phyloP scores from a whole-genome alignment of 768 basidiomycete genomes.

The Leucosporidium creatinivorum region DNA sequence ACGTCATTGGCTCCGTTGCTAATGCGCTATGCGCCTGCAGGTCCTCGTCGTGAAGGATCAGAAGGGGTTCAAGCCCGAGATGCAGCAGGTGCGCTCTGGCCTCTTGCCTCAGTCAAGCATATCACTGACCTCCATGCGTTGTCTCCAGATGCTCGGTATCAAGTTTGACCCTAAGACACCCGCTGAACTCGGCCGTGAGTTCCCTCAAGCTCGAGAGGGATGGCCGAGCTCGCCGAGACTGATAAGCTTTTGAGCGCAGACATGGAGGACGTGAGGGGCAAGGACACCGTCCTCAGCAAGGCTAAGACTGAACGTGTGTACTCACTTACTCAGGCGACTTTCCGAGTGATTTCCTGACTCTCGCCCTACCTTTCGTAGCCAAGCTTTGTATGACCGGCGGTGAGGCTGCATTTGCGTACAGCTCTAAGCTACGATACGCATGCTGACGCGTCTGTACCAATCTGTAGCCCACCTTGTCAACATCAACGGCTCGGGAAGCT shows the following conservation, averaged over 20 bases:
- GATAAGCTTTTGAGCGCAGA: not conserved
- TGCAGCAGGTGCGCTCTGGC: not conserved
- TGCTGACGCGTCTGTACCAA: no score
- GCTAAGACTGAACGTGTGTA: not conserved
- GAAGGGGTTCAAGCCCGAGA: not conserved
- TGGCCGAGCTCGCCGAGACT: not conserved
- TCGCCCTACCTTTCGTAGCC: not conserved
- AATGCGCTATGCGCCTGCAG: not conserved
- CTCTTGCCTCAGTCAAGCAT: not conserved
- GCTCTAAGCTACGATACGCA: no score
- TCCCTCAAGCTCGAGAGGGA: not conserved
- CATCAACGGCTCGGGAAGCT: conserved; percentile 3
- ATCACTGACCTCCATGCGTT: not conserved
- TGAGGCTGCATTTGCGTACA: no score
- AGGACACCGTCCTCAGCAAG: not conserved
- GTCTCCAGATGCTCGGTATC: not conserved
- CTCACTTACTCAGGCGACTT: not conserved
- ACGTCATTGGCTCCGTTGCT: not conserved
- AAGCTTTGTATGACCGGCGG: not conserved
- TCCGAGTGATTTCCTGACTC: not conserved
- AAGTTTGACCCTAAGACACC: conserved; percentile 7
- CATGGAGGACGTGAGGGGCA: not conserved
- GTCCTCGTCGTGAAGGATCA: conserved; percentile 5
- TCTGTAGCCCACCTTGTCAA: not conserved
- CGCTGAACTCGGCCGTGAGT: not conserved